Base-by-base conservation (phyloP, 352 stramenopile genomes). In the Pythium plurisporium region DNA sequence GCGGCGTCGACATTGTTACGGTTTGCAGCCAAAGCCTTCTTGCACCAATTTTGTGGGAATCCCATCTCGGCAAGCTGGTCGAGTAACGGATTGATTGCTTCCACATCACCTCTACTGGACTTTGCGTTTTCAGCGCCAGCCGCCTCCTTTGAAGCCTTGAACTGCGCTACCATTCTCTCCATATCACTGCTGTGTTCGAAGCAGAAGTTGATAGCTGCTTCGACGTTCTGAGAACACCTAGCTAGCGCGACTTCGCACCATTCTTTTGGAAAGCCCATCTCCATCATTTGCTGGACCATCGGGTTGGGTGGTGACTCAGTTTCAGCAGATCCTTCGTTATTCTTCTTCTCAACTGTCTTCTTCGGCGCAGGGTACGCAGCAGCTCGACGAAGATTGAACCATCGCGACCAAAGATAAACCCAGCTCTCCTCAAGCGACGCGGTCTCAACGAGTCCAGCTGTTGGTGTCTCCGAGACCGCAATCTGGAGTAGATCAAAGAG, bases 141-240 rank as follows among this genome's bases (percentile, higher is more conserved):
- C 40, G 38, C 60, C 54, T 83, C 74, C 64, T 73, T 76, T 12
- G 63, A 76, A 27, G 80, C 73, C 33, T 91, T 84, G 55, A 92
- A 78, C 40, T 94, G 78, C 23, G 79, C 67, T 20, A 97, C 72
- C 31, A 97, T 69, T 30, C 82, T 82, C 42, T 95, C 86, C 89
- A 97, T 97, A 38, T 97, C 89, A 48, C 76, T 86, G 40, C 85
- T 94, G 65, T 97, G 89, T 60, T 97, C 89, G 51, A 97, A 96
- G 57, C 89, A 97, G 63, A 96, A 96, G 58, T 96, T 96, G 50
- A 97, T 96, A 19, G 89, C 89, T 44, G 83, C 81, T 64, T 96
- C 89, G 23, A 96, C 86, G 56, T 95, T 95, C 26, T 94, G 86
- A 33, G 86, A 85, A 56, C 86, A 96, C 23, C 84, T 72, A 52